Conservation (phyloP, 163 green algal genomes). For the Trebouxia gelatinosa region DNA sequence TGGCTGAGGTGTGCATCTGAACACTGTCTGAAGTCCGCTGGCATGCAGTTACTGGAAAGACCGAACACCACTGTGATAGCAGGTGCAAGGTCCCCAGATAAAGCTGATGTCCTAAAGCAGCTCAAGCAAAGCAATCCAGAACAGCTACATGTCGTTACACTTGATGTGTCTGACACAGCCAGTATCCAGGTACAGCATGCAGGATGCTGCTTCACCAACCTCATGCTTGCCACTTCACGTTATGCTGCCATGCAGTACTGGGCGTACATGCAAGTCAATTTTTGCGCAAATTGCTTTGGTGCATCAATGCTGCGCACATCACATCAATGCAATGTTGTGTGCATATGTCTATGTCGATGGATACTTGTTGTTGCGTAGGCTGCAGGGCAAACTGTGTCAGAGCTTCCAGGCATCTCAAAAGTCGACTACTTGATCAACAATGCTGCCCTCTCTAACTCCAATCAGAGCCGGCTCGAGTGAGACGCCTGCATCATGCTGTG, state of each 20-base stretch:
- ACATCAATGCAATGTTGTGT: too few species aligned
- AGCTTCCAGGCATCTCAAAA: not conserved
- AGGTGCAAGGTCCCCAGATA: not conserved
- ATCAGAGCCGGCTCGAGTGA: not conserved
- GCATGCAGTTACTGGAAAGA: too few species aligned
- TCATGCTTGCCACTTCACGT: not conserved
- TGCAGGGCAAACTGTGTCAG: not conserved
- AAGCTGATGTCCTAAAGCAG: not conserved
- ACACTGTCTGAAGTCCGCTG: too few species aligned
- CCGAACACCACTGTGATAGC: not conserved
- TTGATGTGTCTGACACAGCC: not conserved
- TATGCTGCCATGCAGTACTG: too few species aligned
- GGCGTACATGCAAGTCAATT: not conserved
- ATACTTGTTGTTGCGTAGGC: too few species aligned
- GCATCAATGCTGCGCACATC: too few species aligned
- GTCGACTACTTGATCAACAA: conserved; percentile 10
- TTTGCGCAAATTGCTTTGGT: not conserved
- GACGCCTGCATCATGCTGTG: not conserved
- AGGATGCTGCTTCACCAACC: not conserved
- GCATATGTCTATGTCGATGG: too few species aligned
- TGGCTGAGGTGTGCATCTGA: too few species aligned
- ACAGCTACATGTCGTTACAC: not conserved
- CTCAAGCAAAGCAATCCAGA: not conserved
- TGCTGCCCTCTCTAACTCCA: not conserved
- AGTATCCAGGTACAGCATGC: not conserved